These are phyloP conservation scores for Candida endomychidarum DNA, from an alignment of 805 yeast genomes.

Conservation along the genomic window DNA sequence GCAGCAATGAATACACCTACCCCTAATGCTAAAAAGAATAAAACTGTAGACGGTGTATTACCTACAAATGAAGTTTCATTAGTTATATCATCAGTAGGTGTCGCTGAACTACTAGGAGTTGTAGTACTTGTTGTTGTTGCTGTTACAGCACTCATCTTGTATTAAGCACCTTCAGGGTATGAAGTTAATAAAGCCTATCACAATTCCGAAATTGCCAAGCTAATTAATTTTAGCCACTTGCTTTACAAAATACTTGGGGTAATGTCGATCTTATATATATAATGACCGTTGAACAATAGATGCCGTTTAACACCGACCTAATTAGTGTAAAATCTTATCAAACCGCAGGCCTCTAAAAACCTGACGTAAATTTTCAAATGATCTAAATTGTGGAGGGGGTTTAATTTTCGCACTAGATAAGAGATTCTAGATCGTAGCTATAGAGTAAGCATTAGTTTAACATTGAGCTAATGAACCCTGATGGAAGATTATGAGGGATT, in stretches of 20 bases:
- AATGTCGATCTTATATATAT: no score
- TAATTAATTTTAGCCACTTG: no score
- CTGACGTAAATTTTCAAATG: constrained; percentile 5
- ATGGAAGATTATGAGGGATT: no score
- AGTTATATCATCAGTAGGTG: neutral
- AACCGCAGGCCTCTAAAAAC: constrained; percentile 2
- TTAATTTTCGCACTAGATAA: constrained; percentile 4
- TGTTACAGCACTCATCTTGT: no score
- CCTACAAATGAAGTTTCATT: constrained; percentile 33
- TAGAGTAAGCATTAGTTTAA: neutral
- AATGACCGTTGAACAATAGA: no score
- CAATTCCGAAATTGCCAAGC: no score
- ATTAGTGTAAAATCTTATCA: no score
- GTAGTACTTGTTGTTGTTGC: constrained; percentile 1
- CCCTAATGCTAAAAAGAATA: constrained; percentile 63
- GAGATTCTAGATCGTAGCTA: neutral
- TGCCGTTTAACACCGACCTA: no score
- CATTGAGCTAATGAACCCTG: no score
- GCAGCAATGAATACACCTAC: constrained; percentile 60
- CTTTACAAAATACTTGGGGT: no score
- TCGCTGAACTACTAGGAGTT: neutral
- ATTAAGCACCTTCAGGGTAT: no score
- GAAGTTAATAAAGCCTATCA: no score
- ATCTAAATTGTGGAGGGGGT: constrained; percentile 1
- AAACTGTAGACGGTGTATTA: constrained; percentile 59